Conservation (phyloP, 352 stramenopile species). For the Globisporangium spiculum region DNA sequence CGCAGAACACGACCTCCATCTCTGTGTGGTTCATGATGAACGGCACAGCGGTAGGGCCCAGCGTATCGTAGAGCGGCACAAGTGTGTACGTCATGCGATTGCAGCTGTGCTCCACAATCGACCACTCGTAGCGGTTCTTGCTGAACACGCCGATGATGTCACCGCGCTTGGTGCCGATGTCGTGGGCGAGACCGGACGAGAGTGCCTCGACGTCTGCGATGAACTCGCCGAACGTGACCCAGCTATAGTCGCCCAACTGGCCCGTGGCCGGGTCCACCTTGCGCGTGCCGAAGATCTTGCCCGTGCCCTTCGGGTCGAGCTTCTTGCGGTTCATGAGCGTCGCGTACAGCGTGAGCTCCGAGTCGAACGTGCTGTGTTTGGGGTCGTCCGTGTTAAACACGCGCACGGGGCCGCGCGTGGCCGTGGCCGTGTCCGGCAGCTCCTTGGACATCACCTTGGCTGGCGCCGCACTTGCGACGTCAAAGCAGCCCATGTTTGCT, state of each 20-base stretch:
- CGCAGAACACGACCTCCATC: conserved; percentile 70
- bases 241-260: conserved; percentile 42
- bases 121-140: conserved; percentile 75
- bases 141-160: conserved; percentile 67
- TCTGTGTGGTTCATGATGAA: conserved; percentile 80
- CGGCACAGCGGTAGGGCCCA: conserved; percentile 60
- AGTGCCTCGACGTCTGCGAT: conserved; percentile 41
- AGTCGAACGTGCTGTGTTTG: conserved; percentile 23
- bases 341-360: conserved; percentile 47
- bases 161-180: conserved; percentile 32
- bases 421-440: conserved; percentile 20
- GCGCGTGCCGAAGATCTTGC: conserved; percentile 57
- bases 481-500: conserved; percentile 10
- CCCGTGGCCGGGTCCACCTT: conserved; percentile 34
- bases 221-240: conserved; percentile 62
- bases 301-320: conserved; percentile 45
- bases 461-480: background rate
- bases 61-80: conserved; percentile 81
- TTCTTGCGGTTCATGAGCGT: conserved; percentile 40
- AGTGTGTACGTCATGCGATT: conserved; percentile 71
- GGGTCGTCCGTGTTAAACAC: conserved; percentile 18
- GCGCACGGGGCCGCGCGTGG: conserved; percentile 27
- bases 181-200: conserved; percentile 35
- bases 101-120: conserved; percentile 53
- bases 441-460: conserved; percentile 14